Evolutionary conservation across 768 basidiomycete genomes (phyloP).

Genomic region (Butyriboletus loyo): DNA sequence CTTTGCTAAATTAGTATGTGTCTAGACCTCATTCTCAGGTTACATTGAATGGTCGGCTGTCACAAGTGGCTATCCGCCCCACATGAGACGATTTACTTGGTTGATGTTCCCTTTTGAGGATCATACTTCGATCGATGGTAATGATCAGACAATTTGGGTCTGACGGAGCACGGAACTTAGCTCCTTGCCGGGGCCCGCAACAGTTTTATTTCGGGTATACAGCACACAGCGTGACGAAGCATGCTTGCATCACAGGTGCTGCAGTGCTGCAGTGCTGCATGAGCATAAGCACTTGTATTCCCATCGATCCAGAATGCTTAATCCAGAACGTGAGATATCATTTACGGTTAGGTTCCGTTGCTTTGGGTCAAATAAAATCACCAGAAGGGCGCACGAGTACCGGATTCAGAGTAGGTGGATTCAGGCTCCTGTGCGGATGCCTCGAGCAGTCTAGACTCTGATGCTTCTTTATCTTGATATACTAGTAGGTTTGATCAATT

Average conservation of each 20-base stretch:
- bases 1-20: background rate
- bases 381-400: background rate
- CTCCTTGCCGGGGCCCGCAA: background rate
- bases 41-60: background rate
- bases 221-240: background rate
- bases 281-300: background rate
- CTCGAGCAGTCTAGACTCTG: too few relatives aligned
- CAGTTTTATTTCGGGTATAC: background rate
- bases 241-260: background rate
- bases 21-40: background rate
- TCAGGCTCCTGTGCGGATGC: background rate
- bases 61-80: background rate
- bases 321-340: too few relatives aligned
- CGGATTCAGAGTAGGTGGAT: background rate
- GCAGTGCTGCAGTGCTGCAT: background rate
- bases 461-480: background rate
- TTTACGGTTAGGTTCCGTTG: background rate
- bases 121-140: background rate
- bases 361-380: too few relatives aligned
- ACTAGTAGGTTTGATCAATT: background rate
- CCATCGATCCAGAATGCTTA: too few relatives aligned
- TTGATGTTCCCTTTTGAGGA: background rate
- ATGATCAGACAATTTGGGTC: background rate
- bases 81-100: background rate
- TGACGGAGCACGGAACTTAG: background rate